Evolutionary conservation across 495 filamentous ascomycete species (phyloP), one percentile per base, ranked within the genome.

Genomic region (Hypoxylon fuscum): DNA sequence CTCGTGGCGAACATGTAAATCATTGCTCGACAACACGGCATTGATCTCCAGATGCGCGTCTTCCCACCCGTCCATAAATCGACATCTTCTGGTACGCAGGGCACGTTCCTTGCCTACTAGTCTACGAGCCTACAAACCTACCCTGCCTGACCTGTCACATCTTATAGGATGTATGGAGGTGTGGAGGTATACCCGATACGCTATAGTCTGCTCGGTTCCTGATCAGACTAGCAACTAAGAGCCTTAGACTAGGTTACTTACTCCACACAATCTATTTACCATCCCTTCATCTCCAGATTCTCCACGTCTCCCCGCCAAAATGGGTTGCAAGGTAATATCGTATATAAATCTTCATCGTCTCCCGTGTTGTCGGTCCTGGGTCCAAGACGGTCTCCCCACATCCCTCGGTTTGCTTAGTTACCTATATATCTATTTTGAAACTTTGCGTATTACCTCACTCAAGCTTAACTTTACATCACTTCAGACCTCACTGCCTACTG

Each of bases 301-400:
- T 69, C 69, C 69, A 69, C 66, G 69, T 22, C 32, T 55, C 69
- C 59, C 62, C 63, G 57, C 57, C 62, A 69, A 55, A 59, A 64
- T 69, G 62, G 43, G 59, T 63, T 69, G 56, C 60, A 65, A 58
- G 59, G 38, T 44, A 59, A 65, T 65, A 72, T 68, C 50, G 21
- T 68, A 67, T 72, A 72, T 72, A 72, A 72, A 68, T 72, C 48
- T 51, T 68, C 66, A 55, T 66, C 57, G 35, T 66, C 59, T 62
- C 62, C 68, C 69, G 35, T 66, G 44, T 61, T 62, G 60, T 51
- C 57, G 60, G 68, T 55, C 55, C 52, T 56, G 62, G 59, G 62
- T 40, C 60, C 50, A 62, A 66, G 62, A 54, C 53, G 49, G 58
- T 44, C 52, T 68, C 64, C 54, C 64, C 64, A 63, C 64, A 52